phyloP scores from a whole-genome alignment of 2,329 filamentous ascomycete genomes.

The Claviceps spartinae region DNA sequence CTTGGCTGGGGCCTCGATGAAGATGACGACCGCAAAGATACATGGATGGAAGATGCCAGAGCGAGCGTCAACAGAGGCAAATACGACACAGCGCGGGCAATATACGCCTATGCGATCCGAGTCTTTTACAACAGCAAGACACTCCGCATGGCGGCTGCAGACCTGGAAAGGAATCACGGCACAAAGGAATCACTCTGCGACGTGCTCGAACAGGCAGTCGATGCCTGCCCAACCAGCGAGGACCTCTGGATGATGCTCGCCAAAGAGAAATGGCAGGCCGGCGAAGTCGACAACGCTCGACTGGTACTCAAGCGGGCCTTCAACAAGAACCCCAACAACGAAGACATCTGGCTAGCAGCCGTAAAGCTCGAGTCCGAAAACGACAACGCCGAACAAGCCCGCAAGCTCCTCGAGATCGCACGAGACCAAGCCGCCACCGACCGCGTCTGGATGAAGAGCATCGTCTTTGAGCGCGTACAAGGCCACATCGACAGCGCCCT shows the following conservation, averaged over 20 bases:
- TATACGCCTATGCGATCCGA: slow-evolving; percentile 80
- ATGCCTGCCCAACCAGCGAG: slow-evolving; percentile 82
- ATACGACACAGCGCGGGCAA: slow-evolving; percentile 84
- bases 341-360: slow-evolving; percentile 93
- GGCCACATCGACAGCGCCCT: slow-evolving; percentile 69
- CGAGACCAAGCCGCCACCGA: slow-evolving; percentile 85
- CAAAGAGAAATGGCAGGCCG: slow-evolving; percentile 84
- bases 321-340: slow-evolving; percentile 89
- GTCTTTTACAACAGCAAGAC: slow-evolving; percentile 81
- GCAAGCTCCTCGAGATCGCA: slow-evolving; percentile 68
- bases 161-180: slow-evolving; percentile 83
- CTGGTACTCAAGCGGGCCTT: slow-evolving; percentile 80
- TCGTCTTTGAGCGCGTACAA: slow-evolving; percentile 80
- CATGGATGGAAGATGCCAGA: slow-evolving; percentile 90
- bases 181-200: slow-evolving; percentile 70
- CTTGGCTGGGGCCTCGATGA: slow-evolving; percentile 88
- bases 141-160: slow-evolving; percentile 80
- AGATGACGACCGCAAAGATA: slow-evolving; percentile 89
- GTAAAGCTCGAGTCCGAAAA: slow-evolving; percentile 94
- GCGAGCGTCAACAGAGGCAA: slow-evolving; percentile 65
- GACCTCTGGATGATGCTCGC: slow-evolving; percentile 93
- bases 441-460: slow-evolving; percentile 93
- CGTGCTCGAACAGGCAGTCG: slow-evolving; percentile 82
- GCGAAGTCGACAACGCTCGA: slow-evolving; percentile 76
- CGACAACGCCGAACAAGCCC: slow-evolving; percentile 65